Evolutionary conservation across 75 land plant genomes (phyloP), one percentile per base, ranked within the genome.

Genomic region (Gnetum montanum): DNA sequence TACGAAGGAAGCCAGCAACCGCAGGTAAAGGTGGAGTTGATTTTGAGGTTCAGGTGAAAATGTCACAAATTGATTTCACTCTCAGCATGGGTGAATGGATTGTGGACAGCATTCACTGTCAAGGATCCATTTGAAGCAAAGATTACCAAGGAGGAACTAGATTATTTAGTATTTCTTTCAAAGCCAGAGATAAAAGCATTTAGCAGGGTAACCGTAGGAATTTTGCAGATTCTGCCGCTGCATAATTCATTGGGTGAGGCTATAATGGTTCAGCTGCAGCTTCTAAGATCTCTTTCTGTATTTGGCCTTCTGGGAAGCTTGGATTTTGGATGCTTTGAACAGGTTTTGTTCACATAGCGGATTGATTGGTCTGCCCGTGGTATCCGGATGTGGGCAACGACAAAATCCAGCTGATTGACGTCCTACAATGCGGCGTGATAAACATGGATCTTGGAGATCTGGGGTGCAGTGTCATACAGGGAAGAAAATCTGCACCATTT

Each of bases 41-140:
- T 78, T 22, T 85, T 63, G 90, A 79, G 49, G 82, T 70, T 44
- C 67, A 61, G 11, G 44, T 88, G 58, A 78, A 78, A 8, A 58
- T 73, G 31, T 28, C 70, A 22, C 77, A 77, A n/a, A 71, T 69
- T 50, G 64, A 74, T 44, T 43, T 34, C 30, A 79, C 63, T 35
- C 43, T 54, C 55, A 75, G 68, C 34, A 70, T 67, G 49, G 76
- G 64, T 13, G 78, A 90, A 30, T 95, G 99, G 97, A 47, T 64
- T 19, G 76, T 95, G 27, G 83, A 95, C 49, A 83, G 73, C 33
- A 25, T 90, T 34, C n/a, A 80, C 93, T 54, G 82, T 95, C 6
- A 81, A 71, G 38, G 65, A 86, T 48, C 96, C 96, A 74, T 96
- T 95, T 86, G 97, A 95, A 65, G 77, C 86, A 2, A 72, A 83